Percentiles rank a stretch among this genome's conserved stretches.
Evolutionary conservation across 495 filamentous ascomycete species (phyloP).

Genomic region (Bryoglossum gracile): DNA sequence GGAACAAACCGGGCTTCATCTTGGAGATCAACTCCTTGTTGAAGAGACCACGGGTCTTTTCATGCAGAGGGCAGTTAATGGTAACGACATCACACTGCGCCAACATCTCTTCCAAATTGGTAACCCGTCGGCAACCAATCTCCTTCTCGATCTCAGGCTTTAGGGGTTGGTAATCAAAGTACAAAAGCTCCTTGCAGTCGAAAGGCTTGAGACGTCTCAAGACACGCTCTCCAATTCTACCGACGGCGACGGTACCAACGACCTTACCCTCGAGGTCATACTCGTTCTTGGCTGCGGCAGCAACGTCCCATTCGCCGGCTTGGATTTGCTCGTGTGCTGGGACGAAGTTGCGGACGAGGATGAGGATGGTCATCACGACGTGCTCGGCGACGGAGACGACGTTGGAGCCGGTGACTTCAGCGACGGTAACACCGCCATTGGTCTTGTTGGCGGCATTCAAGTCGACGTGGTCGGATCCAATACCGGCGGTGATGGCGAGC

Average conservation of each 20-base stretch:
- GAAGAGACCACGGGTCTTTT: slow-evolving; percentile 93
- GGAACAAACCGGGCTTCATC: slow-evolving; percentile 71
- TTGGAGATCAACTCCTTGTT: slow-evolving; percentile 99
- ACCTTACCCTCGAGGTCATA: slow-evolving; percentile 97
- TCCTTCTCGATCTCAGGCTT: slow-evolving; percentile 82
- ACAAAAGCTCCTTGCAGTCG: slow-evolving; percentile 99
- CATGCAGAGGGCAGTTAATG: slow-evolving; percentile 98
- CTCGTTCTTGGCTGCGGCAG: slow-evolving; percentile 93
- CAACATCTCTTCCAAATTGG: slow-evolving; percentile 87
- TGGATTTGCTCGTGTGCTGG: slow-evolving; percentile 92
- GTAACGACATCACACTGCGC: slow-evolving; percentile 96
- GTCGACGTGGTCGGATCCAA: slow-evolving; percentile 97
- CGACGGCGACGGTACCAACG: slow-evolving; percentile 94
- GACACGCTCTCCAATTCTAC: slow-evolving; percentile 97
- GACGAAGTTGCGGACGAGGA: slow-evolving; percentile 95
- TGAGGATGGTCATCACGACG: slow-evolving; percentile 97
- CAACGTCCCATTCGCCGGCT: slow-evolving; percentile 89
- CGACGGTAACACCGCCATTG: slow-evolving; percentile 95
- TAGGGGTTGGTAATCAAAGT: slow-evolving; percentile 98
- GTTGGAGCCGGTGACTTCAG: slow-evolving; percentile 87
- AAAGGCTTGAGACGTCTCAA: slow-evolving; percentile 90
- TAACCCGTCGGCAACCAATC: slow-evolving; percentile 89
- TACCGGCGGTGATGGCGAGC: slow-evolving; percentile 91
- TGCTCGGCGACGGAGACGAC: slow-evolving; percentile 89
- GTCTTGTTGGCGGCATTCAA: slow-evolving; percentile 95